A percentile compares a stretch with the other conserved stretches of the same genome.
Conservation (phyloP, 306 rosid genomes). For the Begonia peltatifolia region DNA sequence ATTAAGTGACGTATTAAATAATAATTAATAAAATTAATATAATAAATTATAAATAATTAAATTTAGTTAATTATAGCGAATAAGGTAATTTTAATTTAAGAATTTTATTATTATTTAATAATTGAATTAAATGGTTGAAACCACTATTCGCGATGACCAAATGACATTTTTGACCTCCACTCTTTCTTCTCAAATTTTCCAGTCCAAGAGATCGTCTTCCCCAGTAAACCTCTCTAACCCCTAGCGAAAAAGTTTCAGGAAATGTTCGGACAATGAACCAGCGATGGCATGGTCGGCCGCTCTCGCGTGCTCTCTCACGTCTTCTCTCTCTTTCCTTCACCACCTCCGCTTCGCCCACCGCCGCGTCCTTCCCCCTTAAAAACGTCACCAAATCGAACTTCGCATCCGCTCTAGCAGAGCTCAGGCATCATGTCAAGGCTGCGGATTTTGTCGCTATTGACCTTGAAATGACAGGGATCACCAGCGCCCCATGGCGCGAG, state of each 20-base stretch:
- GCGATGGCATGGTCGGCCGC: conserved; percentile 14
- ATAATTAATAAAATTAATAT: too few species aligned
- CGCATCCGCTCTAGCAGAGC: conserved; percentile 46
- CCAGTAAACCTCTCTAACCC: conserved; percentile 12
- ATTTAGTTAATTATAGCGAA: too few species aligned
- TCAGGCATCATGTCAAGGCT: conserved; percentile 48
- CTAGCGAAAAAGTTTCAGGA: not conserved
- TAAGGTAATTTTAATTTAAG: too few species aligned
- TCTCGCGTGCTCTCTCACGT: conserved; percentile 49
- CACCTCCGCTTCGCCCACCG: conserved; percentile 10
- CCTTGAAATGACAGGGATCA: conserved; percentile 87
- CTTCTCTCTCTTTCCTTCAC: conserved; percentile 21
- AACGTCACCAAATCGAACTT: conserved; percentile 71
- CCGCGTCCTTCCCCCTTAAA: conserved; percentile 43
- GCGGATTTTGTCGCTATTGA: conserved; percentile 86
- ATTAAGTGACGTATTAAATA: too few species aligned
- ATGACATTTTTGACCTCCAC: too few species aligned
- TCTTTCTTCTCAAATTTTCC: too few species aligned
- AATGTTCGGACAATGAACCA: conserved; percentile 14
- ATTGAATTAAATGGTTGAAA: too few species aligned
- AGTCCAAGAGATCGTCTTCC: not conserved
- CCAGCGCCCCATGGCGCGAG: conserved; percentile 96
- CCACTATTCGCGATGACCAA: too few species aligned
- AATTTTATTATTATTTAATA: too few species aligned
- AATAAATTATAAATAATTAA: too few species aligned